phyloP scores from a whole-genome alignment of 768 basidiomycete species.

The Pulveroboletus sp. region DNA sequence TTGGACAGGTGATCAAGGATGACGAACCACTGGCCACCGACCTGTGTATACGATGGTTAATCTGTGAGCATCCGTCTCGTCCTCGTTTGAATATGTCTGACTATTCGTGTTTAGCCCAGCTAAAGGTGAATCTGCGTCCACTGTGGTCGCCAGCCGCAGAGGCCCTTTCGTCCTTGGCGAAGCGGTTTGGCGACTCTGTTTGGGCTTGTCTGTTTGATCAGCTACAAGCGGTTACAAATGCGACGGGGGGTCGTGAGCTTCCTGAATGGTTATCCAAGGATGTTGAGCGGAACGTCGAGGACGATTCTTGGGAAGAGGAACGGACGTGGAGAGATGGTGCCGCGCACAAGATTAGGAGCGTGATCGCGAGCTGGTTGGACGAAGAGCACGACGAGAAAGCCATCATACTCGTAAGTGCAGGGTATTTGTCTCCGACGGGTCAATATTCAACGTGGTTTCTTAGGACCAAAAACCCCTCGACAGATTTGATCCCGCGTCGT shows the following conservation, averaged over 20 bases:
- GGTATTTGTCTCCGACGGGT: background rate
- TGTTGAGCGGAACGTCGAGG: conserved; percentile 18
- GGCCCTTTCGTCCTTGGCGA: conserved; percentile 53
- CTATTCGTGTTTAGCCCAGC: conserved; percentile 55
- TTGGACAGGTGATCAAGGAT: conserved; percentile 58
- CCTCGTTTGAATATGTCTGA: background rate
- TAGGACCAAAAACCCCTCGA: conserved; percentile 44
- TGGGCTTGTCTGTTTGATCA: conserved; percentile 74
- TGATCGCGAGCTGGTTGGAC: conserved; percentile 48
- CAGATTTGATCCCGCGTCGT: conserved; percentile 71
- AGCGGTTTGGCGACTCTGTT: conserved; percentile 62
- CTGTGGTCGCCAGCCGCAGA: conserved; percentile 81
- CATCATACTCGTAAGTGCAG: conserved; percentile 33
- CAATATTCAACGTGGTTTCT: background rate
- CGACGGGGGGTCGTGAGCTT: background rate
- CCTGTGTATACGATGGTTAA: conserved; percentile 67
- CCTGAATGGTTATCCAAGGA: conserved; percentile 28
- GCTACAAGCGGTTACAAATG: conserved; percentile 37
- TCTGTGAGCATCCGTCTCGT: conserved; percentile 44
- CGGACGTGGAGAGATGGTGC: conserved; percentile 75
- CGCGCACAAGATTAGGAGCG: conserved; percentile 56
- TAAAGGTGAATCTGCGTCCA: conserved; percentile 92
- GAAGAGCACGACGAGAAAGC: conserved; percentile 27
- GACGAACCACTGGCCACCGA: conserved; percentile 55
- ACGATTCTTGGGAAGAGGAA: conserved; percentile 59